Conservation (phyloP, 2,329 filamentous ascomycete genomes). For the Stemphylium beticola region DNA sequence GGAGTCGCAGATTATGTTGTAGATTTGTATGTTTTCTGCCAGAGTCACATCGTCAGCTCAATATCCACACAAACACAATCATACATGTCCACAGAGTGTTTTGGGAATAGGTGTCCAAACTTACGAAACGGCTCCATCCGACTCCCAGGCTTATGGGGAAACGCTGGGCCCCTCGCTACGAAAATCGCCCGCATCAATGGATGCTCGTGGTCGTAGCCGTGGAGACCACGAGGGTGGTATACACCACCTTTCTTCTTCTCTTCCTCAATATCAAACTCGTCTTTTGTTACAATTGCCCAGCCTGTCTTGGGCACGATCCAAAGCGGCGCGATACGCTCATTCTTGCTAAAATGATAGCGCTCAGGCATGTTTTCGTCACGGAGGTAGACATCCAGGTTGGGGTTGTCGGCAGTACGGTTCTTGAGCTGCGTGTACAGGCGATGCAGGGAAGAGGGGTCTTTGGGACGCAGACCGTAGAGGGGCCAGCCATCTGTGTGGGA, state of each 20-base stretch:
- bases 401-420: conserved; percentile 64
- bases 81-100: not conserved
- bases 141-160: conserved; percentile 83
- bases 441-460: conserved; percentile 69
- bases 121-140: conserved; percentile 81
- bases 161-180: conserved; percentile 87
- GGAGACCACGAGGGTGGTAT: conserved; percentile 83
- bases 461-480: conserved; percentile 84
- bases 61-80: too few relatives aligned
- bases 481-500: conserved; percentile 94
- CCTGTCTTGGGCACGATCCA: conserved; percentile 94
- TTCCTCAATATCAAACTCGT: conserved; percentile 76
- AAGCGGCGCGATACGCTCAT: conserved; percentile 87
- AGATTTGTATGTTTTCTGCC: conserved; percentile 91
- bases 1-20: conserved; percentile 92
- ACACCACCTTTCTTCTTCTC: conserved; percentile 67
- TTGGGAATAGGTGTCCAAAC: conserved; percentile 44
- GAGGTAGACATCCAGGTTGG: conserved; percentile 85
- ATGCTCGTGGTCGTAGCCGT: conserved; percentile 94
- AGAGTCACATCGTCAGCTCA: conserved; percentile 32
- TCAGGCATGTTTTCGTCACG: conserved; percentile 87
- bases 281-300: conserved; percentile 85
- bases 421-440: conserved; percentile 66
- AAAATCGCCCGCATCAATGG: conserved; percentile 97
- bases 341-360: conserved; percentile 88